Base-by-base conservation (phyloP, 2,329 filamentous ascomycete species). In the Talaromyces marneffei region DNA sequence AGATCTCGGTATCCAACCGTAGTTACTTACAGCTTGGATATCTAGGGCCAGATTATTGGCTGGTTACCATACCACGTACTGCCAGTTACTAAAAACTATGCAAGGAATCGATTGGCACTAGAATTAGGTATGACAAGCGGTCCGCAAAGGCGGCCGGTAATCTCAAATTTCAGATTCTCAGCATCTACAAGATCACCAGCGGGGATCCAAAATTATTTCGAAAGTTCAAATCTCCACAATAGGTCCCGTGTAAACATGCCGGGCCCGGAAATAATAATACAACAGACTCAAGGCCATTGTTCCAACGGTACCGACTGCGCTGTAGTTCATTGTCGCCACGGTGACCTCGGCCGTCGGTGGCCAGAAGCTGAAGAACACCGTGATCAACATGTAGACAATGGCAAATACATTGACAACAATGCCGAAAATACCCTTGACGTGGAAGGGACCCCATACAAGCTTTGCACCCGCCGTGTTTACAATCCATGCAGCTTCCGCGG, bases 321-420 rank as follows among this genome's bases (percentile, higher is more conserved):
- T 77, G 74, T 78, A 83, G 67, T 83, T 83, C 73, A 82, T 81
- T 3, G 73, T 73, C 12, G 63, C 64, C 1, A 70, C 67, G 0
- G 70, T 74, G 1, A 79, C 75, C 2, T 72, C 65, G 29, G 75
- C 71, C 0, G 64, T 60, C 1, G 72, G 65, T 1, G 81, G 81
- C 68, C 80, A 82, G 62, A 79, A 80, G 33, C 74, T 71, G 66
- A 82, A 80, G 59, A 82, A 71, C 61, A 79, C 76, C 6, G 80
- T 70, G 20, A 79, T 71, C 2, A 72, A 63, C 1, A 79, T 69
- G 66, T 78, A 83, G 7, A 73, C 46, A 10, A 79, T 68, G 0
- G 78, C 75, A 53, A 74, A 77, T 8, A 75, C 62, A 60, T 82
- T 82, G 63, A 81, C 69, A 1, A 68, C 60, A 1, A 78, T 65